Evolutionary conservation across 495 filamentous ascomycete genomes (phyloP).

Genomic region (Darksidea phi): DNA sequence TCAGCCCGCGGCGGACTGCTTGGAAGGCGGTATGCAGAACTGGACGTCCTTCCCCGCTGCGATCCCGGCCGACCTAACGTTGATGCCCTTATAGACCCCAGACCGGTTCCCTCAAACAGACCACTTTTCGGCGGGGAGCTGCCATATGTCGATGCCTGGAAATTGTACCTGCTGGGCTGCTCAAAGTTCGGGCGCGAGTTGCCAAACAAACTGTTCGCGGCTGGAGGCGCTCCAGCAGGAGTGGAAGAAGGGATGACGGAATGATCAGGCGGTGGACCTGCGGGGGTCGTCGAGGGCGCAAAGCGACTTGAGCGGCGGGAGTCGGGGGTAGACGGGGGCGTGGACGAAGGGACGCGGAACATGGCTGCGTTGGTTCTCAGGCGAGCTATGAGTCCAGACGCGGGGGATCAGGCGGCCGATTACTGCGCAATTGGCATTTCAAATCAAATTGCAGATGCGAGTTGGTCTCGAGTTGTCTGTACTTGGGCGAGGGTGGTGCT

Average conservation of each 20-base stretch:
- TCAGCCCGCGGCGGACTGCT: conserved; percentile 36
- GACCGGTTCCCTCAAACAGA: conserved; percentile 40
- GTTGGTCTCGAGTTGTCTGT: too few species aligned
- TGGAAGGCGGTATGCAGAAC: conserved; percentile 39
- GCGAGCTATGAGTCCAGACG: too few species aligned
- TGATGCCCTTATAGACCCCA: conserved; percentile 8
- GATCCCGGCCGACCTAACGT: conserved; percentile 12
- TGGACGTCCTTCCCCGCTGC: conserved; percentile 3
- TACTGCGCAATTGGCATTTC: too few species aligned
- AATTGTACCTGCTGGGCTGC: conserved; percentile 20
- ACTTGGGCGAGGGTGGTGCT: too few species aligned
- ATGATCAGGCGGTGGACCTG: conserved; percentile 65
- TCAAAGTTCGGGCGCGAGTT: conserved; percentile 60
- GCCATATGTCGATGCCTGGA: background rate
- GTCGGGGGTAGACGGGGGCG: conserved; percentile 37
- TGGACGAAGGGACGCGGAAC: conserved; percentile 32
- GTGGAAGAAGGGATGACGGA: conserved; percentile 65
- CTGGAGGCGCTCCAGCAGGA: conserved; percentile 64
- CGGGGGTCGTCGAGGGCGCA: conserved; percentile 73
- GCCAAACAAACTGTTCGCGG: conserved; percentile 54
- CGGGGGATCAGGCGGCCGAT: too few species aligned
- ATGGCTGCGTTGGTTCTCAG: conserved; percentile 13
- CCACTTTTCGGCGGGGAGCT: conserved; percentile 38
- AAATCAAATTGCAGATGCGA: too few species aligned
- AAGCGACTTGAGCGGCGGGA: conserved; percentile 32